Evolutionary conservation across 257 asterid species (phyloP).

Genomic region (Nicotiana undulata): DNA sequence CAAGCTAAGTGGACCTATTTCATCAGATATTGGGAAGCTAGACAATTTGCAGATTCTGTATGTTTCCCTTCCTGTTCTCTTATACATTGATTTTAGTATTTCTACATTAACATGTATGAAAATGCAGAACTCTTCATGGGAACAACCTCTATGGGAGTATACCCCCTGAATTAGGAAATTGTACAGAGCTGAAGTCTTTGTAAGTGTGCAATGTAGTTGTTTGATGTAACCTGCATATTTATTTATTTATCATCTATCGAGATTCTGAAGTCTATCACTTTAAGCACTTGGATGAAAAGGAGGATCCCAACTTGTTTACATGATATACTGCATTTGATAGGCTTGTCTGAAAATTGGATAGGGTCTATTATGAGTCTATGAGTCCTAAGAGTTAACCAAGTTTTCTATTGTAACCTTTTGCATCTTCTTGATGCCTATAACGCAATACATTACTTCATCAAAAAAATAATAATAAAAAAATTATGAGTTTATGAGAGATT

Average conservation of each 20-base stretch:
- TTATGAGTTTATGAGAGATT: background rate
- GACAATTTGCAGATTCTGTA: slow-evolving; percentile 74
- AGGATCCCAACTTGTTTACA: slow-evolving; percentile 36
- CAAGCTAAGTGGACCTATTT: slow-evolving; percentile 74
- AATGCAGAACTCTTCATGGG: slow-evolving; percentile 70
- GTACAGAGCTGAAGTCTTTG: slow-evolving; percentile 68
- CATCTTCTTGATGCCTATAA: too few species aligned
- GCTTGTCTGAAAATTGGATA: background rate
- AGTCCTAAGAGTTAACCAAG: too few species aligned
- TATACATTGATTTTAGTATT: slow-evolving; percentile 1
- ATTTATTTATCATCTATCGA: background rate
- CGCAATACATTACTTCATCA: too few species aligned
- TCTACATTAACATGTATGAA: slow-evolving; percentile 21
- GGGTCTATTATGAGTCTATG: background rate
- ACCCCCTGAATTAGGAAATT: slow-evolving; percentile 84
- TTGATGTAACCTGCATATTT: background rate
- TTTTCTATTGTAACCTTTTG: too few species aligned
- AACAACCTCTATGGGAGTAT: slow-evolving; percentile 77
- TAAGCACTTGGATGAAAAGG: background rate
- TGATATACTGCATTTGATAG: background rate
- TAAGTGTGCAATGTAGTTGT: slow-evolving; percentile 33
- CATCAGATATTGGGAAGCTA: slow-evolving; percentile 82
- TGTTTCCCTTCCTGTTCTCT: slow-evolving; percentile 24
- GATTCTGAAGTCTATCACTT: background rate
- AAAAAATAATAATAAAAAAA: too few species aligned